phyloP scores from a whole-genome alignment of 768 basidiomycete species.

The Fomitopsis serialis region DNA sequence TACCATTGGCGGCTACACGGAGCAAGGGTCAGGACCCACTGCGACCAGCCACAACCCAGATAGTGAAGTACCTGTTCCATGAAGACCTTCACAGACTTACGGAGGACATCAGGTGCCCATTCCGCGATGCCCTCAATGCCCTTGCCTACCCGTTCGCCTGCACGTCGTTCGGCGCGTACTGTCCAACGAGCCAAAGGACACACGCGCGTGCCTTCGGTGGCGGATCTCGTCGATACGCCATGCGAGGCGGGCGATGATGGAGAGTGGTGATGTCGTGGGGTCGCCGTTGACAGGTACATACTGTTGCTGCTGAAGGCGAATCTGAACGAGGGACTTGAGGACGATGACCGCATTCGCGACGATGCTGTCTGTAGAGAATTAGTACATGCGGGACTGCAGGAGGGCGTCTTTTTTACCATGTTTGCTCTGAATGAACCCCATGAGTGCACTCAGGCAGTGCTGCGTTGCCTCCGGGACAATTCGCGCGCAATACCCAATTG shows the following conservation, averaged over 20 bases:
- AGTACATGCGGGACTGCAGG: neutral
- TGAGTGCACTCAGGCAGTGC: constrained; percentile 71
- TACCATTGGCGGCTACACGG: constrained; percentile 48
- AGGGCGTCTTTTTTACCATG: constrained; percentile 38
- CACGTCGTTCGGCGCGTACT: constrained; percentile 60
- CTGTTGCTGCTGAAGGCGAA: constrained; percentile 38
- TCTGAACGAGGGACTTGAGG: constrained; percentile 79
- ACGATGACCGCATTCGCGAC: constrained; percentile 81
- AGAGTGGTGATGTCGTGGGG: constrained; percentile 36
- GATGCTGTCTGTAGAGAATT: constrained; percentile 50
- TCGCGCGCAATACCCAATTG: constrained; percentile 72
- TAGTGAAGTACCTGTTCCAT: constrained; percentile 48
- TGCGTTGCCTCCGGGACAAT: constrained; percentile 62
- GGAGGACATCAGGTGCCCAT: constrained; percentile 87
- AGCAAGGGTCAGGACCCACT: neutral
- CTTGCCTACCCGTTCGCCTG: constrained; percentile 16
- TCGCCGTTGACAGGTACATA: constrained; percentile 12
- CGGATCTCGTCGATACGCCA: constrained; percentile 72
- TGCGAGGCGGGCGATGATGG: constrained; percentile 77
- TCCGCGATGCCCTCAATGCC: constrained; percentile 53
- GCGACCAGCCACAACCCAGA: neutral
- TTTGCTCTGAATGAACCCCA: constrained; percentile 71
- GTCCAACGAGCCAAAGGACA: constrained; percentile 90
- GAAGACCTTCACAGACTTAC: constrained; percentile 76
- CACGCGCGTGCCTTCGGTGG: constrained; percentile 79